phyloP scores from a whole-genome alignment of 2,329 filamentous ascomycete genomes.

The Paraphoma sp. region DNA sequence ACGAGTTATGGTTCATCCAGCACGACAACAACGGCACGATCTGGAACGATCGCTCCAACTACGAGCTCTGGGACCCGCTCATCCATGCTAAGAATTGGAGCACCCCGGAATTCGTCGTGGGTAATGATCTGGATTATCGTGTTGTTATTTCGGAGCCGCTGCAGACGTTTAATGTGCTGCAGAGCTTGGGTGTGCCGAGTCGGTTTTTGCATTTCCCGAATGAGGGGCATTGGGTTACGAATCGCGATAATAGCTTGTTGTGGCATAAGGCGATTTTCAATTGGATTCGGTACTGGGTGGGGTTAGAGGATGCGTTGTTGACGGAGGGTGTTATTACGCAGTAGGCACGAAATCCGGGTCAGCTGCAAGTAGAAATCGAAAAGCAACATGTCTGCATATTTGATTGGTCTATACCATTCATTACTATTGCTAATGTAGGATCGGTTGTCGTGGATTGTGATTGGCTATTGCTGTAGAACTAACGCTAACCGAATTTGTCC shows the following conservation, averaged over 20 bases:
- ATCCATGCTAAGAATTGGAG: constrained; percentile 71
- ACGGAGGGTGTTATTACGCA: constrained; percentile 42
- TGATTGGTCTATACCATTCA: no score
- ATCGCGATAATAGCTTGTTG: constrained; percentile 85
- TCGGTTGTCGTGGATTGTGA: no score
- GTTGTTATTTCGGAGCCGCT: constrained; percentile 83
- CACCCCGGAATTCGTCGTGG: constrained; percentile 87
- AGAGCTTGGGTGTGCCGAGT: constrained; percentile 76
- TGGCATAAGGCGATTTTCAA: constrained; percentile 71
- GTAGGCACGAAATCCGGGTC: constrained; percentile 8
- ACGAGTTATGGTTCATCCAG: constrained; percentile 61
- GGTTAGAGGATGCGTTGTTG: constrained; percentile 37
- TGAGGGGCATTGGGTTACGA: constrained; percentile 82
- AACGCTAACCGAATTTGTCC: no score
- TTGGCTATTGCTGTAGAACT: no score
- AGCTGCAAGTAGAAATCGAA: no score
- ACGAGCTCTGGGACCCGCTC: constrained; percentile 65
- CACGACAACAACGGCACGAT: constrained; percentile 51
- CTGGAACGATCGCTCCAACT: constrained; percentile 54
- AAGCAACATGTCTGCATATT: no score
- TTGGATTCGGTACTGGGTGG: constrained; percentile 44
- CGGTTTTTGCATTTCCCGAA: constrained; percentile 81
- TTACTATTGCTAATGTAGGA: no score
- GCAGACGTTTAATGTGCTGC: constrained; percentile 83
- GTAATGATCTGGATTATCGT: constrained; percentile 89